phyloP scores from a whole-genome alignment of 176 grass and related monocot genomes.

The Musa beccarii region DNA sequence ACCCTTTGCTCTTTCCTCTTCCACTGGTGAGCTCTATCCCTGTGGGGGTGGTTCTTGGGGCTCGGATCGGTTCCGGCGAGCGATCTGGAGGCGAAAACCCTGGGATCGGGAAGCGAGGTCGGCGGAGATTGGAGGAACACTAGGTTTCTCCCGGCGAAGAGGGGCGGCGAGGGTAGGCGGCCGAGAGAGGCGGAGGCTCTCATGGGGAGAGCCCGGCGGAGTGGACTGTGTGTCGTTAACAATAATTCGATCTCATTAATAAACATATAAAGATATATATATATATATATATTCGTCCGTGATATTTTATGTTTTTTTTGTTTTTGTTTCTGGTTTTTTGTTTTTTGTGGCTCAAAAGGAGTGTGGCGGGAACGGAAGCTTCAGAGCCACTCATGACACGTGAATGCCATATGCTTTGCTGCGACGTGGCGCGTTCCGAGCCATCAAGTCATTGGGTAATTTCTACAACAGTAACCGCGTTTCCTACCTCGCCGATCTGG shows the following conservation, averaged over 20 bases:
- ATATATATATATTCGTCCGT: too few relatives aligned
- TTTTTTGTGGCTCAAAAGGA: neutral
- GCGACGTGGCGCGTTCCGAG: too few relatives aligned
- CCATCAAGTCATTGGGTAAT: too few relatives aligned
- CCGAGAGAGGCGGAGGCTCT: conserved; percentile 31
- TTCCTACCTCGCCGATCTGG: too few relatives aligned
- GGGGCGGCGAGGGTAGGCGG: conserved; percentile 28
- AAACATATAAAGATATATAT: neutral
- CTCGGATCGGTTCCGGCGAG: conserved; percentile 11
- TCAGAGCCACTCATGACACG: neutral
- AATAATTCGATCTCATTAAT: conserved; percentile 3
- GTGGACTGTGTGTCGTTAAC: conserved; percentile 24
- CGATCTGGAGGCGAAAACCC: neutral
- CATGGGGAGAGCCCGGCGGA: conserved; percentile 29
- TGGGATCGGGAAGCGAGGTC: neutral
- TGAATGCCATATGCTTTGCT: neutral
- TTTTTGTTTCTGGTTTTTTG: too few relatives aligned
- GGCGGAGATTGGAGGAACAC: conserved; percentile 6
- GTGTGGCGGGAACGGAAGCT: neutral
- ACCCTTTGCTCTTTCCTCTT: conserved; percentile 10
- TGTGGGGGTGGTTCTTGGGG: conserved; percentile 1
- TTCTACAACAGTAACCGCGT: too few relatives aligned
- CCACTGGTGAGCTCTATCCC: conserved; percentile 9
- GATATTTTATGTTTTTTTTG: too few relatives aligned
- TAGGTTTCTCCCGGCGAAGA: neutral